These are phyloP conservation scores for Adansonia madagascariensis DNA, from an alignment of 441 rosid species.

Conservation along the genomic window DNA sequence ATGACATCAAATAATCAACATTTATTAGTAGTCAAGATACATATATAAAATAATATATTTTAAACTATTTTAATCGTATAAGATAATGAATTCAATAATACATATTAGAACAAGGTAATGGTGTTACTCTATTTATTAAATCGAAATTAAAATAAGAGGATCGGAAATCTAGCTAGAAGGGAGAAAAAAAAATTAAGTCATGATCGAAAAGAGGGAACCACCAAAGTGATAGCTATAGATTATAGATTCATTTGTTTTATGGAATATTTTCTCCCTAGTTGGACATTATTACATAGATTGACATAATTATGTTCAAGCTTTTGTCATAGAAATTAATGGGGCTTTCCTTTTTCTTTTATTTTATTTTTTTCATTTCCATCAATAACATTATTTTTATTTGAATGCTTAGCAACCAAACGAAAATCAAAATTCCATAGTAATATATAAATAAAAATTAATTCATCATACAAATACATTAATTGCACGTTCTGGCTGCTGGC, in stretches of 20 bases:
- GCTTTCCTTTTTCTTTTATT: not conserved
- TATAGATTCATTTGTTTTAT: not conserved
- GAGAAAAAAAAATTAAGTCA: not conserved
- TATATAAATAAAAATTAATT: not conserved
- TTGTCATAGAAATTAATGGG: not conserved
- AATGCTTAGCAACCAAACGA: not conserved
- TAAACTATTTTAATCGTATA: not conserved
- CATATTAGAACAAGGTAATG: not conserved
- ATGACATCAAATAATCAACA: not conserved
- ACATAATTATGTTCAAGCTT: not conserved
- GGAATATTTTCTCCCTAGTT: not conserved
- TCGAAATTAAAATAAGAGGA: not conserved
- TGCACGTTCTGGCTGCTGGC: constrained; percentile 7
- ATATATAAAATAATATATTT: not conserved
- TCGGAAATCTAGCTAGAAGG: not conserved
- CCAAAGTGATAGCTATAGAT: not conserved
- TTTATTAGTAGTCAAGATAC: not conserved
- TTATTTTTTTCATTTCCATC: not conserved
- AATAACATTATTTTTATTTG: not conserved
- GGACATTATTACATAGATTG: constrained; percentile 17
- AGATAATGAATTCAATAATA: not conserved
- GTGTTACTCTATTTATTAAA: not conserved
- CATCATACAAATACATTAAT: constrained; percentile 4
- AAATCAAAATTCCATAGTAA: not conserved
- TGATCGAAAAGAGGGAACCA: not conserved